These are phyloP conservation scores for Kipferlia bialata DNA, from an alignment of 78 protist species.

Conservation along the genomic window DNA sequence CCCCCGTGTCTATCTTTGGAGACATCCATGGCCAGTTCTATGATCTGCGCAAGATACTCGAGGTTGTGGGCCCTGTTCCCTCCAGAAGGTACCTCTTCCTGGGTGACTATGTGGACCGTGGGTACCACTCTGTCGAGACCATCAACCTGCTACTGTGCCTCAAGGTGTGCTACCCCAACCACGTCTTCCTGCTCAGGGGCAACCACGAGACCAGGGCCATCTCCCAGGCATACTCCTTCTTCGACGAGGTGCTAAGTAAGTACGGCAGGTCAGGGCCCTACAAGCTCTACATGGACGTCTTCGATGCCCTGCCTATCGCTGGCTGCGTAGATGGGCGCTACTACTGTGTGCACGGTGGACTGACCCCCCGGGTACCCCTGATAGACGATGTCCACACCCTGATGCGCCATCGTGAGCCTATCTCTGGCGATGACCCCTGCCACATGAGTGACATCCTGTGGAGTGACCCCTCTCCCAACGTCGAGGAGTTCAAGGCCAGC, in stretches of 20 bases:
- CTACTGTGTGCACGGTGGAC: conserved; percentile 45
- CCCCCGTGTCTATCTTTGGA: conserved; percentile 14
- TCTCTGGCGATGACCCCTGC: no score
- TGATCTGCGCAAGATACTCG: conserved; percentile 12
- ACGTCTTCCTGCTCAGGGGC: conserved; percentile 78
- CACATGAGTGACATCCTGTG: no score
- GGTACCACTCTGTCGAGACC: conserved; percentile 72
- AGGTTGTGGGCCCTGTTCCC: not conserved
- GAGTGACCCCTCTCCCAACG: no score
- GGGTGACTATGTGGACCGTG: conserved; percentile 89
- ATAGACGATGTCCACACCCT: conserved; percentile 74
- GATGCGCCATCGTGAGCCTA: no score
- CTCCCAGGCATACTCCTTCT: conserved; percentile 87
- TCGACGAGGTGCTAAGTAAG: conserved; percentile 88
- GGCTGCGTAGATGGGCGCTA: conserved; percentile 34
- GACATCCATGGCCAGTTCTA: conserved; percentile 26
- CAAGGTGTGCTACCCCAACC: conserved; percentile 61
- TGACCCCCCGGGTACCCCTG: conserved; percentile 46
- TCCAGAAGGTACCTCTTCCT: conserved; percentile 17
- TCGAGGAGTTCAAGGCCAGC: no score
- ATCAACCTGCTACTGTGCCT: conserved; percentile 49
- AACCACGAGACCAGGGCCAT: conserved; percentile 87
- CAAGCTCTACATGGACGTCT: conserved; percentile 78
- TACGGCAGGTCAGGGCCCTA: conserved; percentile 89
- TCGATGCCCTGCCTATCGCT: conserved; percentile 78